Percentiles rank a stretch among this genome's conserved stretches.
phyloP scores from a whole-genome alignment of 1,139 yeast genomes.

The Protomyces macrosporus region DNA sequence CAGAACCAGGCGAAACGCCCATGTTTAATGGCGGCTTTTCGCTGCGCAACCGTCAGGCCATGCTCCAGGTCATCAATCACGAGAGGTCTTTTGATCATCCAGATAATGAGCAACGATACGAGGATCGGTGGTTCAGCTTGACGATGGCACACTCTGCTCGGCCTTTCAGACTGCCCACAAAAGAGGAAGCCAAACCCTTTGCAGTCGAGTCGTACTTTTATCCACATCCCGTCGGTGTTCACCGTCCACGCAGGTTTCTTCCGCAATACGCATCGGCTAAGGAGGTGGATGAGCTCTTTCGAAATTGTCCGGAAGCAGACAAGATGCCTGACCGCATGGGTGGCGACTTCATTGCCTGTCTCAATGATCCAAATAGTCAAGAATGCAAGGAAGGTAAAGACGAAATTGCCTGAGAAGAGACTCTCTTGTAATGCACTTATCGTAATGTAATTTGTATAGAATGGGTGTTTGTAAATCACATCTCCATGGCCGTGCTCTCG shows the following conservation, averaged over 20 bases:
- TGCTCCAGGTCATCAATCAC: constrained; percentile 2
- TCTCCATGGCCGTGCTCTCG: constrained; percentile 4
- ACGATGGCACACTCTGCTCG: neutral
- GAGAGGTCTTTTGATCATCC: neutral
- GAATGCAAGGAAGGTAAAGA: neutral
- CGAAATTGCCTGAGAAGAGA: too few species aligned
- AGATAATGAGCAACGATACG: neutral
- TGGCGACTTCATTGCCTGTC: neutral
- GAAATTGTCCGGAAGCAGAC: neutral
- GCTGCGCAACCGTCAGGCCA: constrained; percentile 7
- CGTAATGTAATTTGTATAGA: neutral
- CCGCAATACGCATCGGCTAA: neutral
- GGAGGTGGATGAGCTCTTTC: neutral
- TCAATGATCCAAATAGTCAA: neutral
- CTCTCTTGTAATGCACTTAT: too few species aligned
- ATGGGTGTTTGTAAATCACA: neutral
- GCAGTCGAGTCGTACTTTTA: constrained; percentile 12
- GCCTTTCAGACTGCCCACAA: neutral
- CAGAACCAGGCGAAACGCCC: neutral
- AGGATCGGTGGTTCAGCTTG: constrained; percentile 10
- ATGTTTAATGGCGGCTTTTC: constrained; percentile 11
- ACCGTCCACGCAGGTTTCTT: neutral
- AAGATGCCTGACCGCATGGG: neutral
- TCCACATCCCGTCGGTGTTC: constrained; percentile 13
- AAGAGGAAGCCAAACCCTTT: constrained; percentile 5